Conservation (phyloP, 257 asterid genomes). For the Nicotiana otophora region DNA sequence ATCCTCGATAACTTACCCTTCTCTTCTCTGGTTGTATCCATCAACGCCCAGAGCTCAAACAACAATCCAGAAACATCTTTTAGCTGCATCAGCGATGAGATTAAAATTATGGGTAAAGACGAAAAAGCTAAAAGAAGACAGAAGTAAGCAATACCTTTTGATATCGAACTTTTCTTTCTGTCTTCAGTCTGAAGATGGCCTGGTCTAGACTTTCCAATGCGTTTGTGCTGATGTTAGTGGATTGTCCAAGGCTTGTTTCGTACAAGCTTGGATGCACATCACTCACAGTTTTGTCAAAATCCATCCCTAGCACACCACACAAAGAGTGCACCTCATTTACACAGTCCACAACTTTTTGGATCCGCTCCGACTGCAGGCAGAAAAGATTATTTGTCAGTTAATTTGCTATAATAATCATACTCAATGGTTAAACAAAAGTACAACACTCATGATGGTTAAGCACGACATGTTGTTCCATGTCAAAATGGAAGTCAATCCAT, state of each 20-base stretch:
- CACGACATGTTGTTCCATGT: not conserved
- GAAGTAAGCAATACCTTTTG: constrained; percentile 1
- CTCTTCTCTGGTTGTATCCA: constrained; percentile 21
- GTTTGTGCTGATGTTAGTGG: constrained; percentile 10
- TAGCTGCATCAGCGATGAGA: constrained; percentile 7
- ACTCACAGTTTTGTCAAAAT: constrained; percentile 16
- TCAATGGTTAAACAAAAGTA: not conserved
- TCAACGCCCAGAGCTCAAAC: constrained; percentile 18
- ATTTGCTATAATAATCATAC: not conserved
- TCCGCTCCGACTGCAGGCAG: constrained; percentile 14
- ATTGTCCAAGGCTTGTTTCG: constrained; percentile 6
- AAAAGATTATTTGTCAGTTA: not conserved
- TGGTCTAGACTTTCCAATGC: constrained; percentile 6
- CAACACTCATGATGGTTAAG: not conserved
- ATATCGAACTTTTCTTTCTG: constrained; percentile 7
- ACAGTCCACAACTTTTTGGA: constrained; percentile 14
- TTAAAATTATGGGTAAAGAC: not conserved
- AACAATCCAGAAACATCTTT: constrained; percentile 10
- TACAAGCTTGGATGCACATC: constrained; percentile 18
- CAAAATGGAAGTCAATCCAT: not conserved
- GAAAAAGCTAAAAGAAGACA: not conserved
- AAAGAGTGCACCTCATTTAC: constrained; percentile 13
- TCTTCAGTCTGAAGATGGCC: constrained; percentile 6
- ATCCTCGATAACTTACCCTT: constrained; percentile 7
- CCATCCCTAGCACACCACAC: constrained; percentile 13